A percentile compares a stretch with the other conserved stretches of the same genome.
These are phyloP conservation scores for Chimonanthus salicifolius DNA, from an alignment of 164 flowering plant genomes.

Conservation along the genomic window DNA sequence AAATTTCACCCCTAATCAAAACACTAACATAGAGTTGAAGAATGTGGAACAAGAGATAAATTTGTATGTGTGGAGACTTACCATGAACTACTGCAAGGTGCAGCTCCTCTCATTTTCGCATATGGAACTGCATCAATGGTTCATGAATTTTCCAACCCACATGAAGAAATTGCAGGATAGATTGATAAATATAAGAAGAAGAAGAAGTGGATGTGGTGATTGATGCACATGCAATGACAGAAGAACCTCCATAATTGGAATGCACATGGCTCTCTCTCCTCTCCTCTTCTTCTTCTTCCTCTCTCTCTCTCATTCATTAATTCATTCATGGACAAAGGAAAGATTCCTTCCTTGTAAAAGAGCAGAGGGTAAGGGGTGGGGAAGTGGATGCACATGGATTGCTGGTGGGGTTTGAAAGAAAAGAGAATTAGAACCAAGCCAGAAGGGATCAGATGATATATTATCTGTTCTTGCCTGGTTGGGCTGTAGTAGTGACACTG, in stretches of 20 bases:
- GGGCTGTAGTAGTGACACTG: neutral
- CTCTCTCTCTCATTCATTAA: constrained; percentile 23
- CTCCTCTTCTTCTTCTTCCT: constrained; percentile 22
- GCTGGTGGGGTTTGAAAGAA: constrained; percentile 19
- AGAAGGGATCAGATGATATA: constrained; percentile 2
- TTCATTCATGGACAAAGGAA: constrained; percentile 20
- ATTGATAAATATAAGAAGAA: constrained; percentile 5
- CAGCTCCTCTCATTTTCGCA: constrained; percentile 27
- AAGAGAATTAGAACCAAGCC: constrained; percentile 7
- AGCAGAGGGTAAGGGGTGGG: constrained; percentile 13
- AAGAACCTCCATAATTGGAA: constrained; percentile 48
- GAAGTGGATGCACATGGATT: constrained; percentile 46
- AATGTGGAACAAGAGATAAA: neutral
- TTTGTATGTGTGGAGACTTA: constrained; percentile 1
- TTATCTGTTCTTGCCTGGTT: neutral
- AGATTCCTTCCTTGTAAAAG: constrained; percentile 34
- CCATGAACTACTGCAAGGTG: constrained; percentile 53
- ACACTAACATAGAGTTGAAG: neutral
- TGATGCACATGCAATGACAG: constrained; percentile 72
- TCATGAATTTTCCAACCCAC: neutral
- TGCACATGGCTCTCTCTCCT: constrained; percentile 20
- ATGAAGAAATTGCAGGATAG: neutral
- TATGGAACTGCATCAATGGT: neutral
- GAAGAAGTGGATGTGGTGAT: constrained; percentile 31
- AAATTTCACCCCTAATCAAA: neutral